Conservation (phyloP, 1,139 yeast species). For the Candida pseudoviswanathii region DNA sequence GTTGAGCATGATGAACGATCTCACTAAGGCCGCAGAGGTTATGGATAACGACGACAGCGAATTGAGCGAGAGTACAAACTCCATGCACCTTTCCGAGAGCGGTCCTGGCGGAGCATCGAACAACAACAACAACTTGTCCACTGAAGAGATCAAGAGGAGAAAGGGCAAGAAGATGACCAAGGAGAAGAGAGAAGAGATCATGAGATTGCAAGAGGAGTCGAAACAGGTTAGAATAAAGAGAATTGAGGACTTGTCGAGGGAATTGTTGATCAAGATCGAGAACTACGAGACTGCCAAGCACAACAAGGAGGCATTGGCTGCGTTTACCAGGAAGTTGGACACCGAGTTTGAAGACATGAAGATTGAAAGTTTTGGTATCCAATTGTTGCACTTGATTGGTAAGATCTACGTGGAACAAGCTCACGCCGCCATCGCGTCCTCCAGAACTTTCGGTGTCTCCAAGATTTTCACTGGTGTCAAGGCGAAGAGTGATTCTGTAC, state of each 20-base stretch:
- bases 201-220: constrained; percentile 56
- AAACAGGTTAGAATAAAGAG: constrained; percentile 56
- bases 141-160: constrained; percentile 27
- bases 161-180: constrained; percentile 45
- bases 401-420: constrained; percentile 66
- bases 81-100: constrained; percentile 5
- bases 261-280: constrained; percentile 48
- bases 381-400: constrained; percentile 57
- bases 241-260: constrained; percentile 52
- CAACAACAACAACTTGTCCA: constrained; percentile 12
- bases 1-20: constrained; percentile 78
- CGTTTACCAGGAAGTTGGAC: constrained; percentile 42
- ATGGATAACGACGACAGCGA: constrained; percentile 29
- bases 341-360: constrained; percentile 64
- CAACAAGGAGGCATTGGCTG: constrained; percentile 36
- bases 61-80: constrained; percentile 3
- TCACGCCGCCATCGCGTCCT: constrained; percentile 37
- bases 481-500: constrained; percentile 40
- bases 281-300: constrained; percentile 31
- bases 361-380: constrained; percentile 51
- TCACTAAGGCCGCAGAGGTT: constrained; percentile 71
- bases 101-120: no score
- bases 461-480: constrained; percentile 55
- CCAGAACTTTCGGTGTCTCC: constrained; percentile 49
- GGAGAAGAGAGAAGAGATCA: constrained; percentile 57